Evolutionary conservation across 306 rosid species (phyloP).

Genomic region (Fragaria iinumae): DNA sequence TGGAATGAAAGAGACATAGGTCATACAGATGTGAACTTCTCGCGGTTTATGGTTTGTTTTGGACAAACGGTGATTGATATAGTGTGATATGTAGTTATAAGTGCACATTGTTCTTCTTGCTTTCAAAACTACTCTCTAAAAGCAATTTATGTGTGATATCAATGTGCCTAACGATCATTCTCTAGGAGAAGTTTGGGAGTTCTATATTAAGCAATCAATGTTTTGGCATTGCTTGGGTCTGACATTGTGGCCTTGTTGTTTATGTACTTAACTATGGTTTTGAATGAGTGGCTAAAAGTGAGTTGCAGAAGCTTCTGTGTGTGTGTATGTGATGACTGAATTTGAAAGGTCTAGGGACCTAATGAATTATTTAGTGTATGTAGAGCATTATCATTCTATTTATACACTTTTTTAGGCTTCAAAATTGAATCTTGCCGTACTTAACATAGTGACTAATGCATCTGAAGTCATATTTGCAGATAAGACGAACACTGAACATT

Average conservation of each 20-base stretch:
- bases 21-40: neutral
- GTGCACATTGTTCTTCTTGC: neutral
- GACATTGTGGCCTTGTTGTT: neutral
- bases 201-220: neutral
- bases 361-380: neutral
- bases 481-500: neutral
- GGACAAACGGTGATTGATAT: neutral
- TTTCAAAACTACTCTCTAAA: neutral
- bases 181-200: neutral
- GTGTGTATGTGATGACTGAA: neutral
- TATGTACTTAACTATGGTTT: neutral
- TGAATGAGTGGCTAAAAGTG: neutral
- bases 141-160: neutral
- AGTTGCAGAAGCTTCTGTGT: neutral
- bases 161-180: neutral
- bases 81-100: neutral
- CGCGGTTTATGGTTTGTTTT: neutral
- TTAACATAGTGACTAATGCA: neutral
- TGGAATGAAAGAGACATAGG: neutral
- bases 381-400: neutral
- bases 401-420: neutral
- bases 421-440: neutral
- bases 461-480: conserved; percentile 1
- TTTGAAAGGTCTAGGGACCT: neutral
- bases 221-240: neutral